Conservation (phyloP, 2,329 filamentous ascomycete species). For the Blastomyces silverae region DNA sequence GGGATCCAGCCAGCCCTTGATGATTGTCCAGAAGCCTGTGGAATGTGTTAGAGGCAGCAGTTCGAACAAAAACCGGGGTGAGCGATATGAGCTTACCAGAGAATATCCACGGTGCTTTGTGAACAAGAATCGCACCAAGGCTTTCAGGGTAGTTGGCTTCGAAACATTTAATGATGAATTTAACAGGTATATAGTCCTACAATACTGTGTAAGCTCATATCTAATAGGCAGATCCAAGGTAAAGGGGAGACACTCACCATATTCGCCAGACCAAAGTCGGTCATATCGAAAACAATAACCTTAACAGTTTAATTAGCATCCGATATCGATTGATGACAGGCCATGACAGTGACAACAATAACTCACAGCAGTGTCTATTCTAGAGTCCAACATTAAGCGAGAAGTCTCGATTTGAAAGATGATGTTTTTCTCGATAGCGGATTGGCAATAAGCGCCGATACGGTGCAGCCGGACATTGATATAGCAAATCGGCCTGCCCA, state of each 20-base stretch:
- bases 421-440: slow-evolving; percentile 79
- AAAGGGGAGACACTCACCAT: slow-evolving; percentile 54
- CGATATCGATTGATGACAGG: slow-evolving; percentile 5
- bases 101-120: slow-evolving; percentile 96
- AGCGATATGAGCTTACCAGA: slow-evolving; percentile 54
- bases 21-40: slow-evolving; percentile 87
- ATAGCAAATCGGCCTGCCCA: slow-evolving; percentile 77
- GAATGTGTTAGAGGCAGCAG: slow-evolving; percentile 11
- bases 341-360: slow-evolving; percentile 17
- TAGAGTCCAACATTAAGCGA: slow-evolving; percentile 69
- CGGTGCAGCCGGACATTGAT: slow-evolving; percentile 77
- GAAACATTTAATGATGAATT: slow-evolving; percentile 99
- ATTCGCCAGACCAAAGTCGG: slow-evolving; percentile 83
- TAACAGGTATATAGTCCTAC: slow-evolving; percentile 86
- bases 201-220: slow-evolving; percentile 14
- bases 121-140: slow-evolving; percentile 80
- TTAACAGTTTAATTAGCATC: slow-evolving; percentile 35
- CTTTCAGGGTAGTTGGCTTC: slow-evolving; percentile 97
- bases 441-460: slow-evolving; percentile 72
- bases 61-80: slow-evolving; percentile 4
- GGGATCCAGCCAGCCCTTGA: slow-evolving; percentile 91
- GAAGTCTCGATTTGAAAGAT: slow-evolving; percentile 92
- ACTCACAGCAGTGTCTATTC: slow-evolving; percentile 86
- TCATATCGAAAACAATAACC: slow-evolving; percentile 96
- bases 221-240: slow-evolving; percentile 21